Conservation (phyloP, 208 protist genomes). For the Trypanosoma grayi region DNA sequence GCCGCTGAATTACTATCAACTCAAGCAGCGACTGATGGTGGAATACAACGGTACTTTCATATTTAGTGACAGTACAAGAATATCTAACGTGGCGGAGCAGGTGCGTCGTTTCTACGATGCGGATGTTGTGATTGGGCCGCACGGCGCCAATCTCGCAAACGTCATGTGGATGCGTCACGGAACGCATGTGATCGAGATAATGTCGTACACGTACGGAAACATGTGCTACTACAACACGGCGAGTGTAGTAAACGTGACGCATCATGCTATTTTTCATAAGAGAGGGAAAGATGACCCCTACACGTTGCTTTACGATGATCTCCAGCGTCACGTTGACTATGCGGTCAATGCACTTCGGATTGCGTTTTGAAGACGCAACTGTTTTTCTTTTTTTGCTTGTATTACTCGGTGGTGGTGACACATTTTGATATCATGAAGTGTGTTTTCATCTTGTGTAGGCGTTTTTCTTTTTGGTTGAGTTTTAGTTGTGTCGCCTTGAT, state of each 20-base stretch:
- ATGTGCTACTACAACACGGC: constrained; percentile 39
- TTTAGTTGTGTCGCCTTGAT: constrained; percentile 8
- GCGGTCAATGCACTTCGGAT: constrained; percentile 6
- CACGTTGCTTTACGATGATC: constrained; percentile 10
- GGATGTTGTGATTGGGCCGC: constrained; percentile 29
- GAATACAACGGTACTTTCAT: constrained; percentile 5
- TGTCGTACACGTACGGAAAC: constrained; percentile 24
- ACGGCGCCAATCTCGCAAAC: constrained; percentile 40
- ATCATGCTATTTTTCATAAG: constrained; percentile 27
- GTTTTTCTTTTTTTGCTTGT: background rate
- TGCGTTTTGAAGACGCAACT: background rate
- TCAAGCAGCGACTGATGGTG: constrained; percentile 18
- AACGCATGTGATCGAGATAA: constrained; percentile 29
- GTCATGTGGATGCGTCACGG: constrained; percentile 28
- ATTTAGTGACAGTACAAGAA: background rate
- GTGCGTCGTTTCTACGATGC: constrained; percentile 21
- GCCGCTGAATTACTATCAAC: constrained; percentile 22
- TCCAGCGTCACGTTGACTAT: constrained; percentile 22
- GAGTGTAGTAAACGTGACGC: constrained; percentile 13
- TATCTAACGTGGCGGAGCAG: constrained; percentile 7
- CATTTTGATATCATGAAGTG: too few species aligned
- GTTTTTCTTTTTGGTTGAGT: constrained; percentile 22
- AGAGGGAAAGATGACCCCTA: constrained; percentile 17
- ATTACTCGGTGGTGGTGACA: too few species aligned
- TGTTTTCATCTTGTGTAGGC: too few species aligned